Evolutionary conservation across 2,329 filamentous ascomycete species (phyloP), one percentile per base, ranked within the genome.

Genomic region (Neofusicoccum cordaticola): DNA sequence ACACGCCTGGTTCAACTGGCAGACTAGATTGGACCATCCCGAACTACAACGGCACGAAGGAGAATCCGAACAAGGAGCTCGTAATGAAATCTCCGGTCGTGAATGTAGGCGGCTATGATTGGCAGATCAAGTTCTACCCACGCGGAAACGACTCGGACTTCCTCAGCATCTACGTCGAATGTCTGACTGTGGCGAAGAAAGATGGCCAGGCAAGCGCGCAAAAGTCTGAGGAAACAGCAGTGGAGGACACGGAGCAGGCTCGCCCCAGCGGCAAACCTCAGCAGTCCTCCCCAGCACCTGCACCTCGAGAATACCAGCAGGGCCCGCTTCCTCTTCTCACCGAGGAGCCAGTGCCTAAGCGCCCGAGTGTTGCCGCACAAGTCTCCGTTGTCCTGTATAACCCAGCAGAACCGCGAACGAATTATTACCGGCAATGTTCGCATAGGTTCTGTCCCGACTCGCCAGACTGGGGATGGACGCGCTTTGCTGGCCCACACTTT

Each of bases 121-220:
- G 86, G 86, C 85, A 83, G 63, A 85, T 89, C 77, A 88, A 88
- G 72, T 85, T 88, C 71, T 88, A 86, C 68, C 86, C 86, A 2
- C 81, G 82, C 50, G 86, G 86, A 19, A 87, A 88, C 69, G 82
- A 84, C 67, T 82, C 83, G 2, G 81, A 83, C 44, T 84, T 84
- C 37, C 72, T 88, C 61, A 87, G 85, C 68, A 79, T 87, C 27
- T 89, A 88, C 68, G 75, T 89, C 41, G 86, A 88, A 71, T 87
- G 85, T 71, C 82, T 85, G n/a, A 81, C 79, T 17, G 81, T 85
- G 11, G 56, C 53, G 15, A 66, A 66, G 11, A 69, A 68, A 34
- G 34, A 41, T 8, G 64, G 69, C 44, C 62, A 70, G 19, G 50
- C 65, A 22, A 70, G 71, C 51, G 67, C 69, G 19, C 37, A 35